Evolutionary conservation across 139 green algal genomes (phyloP).

Genomic region (Chlorokybus atmophyticus): DNA sequence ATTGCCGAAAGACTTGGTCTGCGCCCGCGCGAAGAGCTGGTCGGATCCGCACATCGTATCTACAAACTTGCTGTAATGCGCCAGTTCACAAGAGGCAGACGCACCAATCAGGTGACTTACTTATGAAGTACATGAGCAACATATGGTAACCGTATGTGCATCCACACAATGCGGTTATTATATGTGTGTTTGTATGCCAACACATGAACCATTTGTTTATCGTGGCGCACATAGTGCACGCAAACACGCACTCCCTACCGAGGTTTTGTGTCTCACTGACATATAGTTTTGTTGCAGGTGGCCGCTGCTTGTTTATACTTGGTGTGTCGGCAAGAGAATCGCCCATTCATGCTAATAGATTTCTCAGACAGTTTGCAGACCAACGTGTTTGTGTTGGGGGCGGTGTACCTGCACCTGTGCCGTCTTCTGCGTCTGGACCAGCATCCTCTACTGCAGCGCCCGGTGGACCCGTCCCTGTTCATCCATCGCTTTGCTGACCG

Average conservation of each 20-base stretch:
- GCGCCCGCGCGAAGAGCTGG: conserved; percentile 51
- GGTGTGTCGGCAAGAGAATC: conserved; percentile 75
- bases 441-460: conserved; percentile 62
- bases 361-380: conserved; percentile 74
- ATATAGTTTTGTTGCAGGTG: no score
- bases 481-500: conserved; percentile 80
- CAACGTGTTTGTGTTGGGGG: conserved; percentile 54
- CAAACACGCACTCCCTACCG: no score
- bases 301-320: conserved; percentile 90
- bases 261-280: no score
- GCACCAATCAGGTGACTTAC: no score
- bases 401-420: conserved; percentile 81
- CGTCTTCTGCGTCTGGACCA: conserved; percentile 74
- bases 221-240: no score
- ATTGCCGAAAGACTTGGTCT: conserved; percentile 75
- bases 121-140: no score
- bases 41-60: conserved; percentile 42
- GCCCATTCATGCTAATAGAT: conserved; percentile 97
- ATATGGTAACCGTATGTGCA: no score
- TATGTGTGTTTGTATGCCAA: no score
- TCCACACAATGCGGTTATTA: no score
- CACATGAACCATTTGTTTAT: no score
- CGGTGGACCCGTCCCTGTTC: conserved; percentile 88
- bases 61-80: conserved; percentile 23
- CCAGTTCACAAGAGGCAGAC: conserved; percentile 82